Evolutionary conservation across 164 flowering plant species (phyloP), one percentile per base, ranked within the genome.

Genomic region (Euptelea pleiosperma): DNA sequence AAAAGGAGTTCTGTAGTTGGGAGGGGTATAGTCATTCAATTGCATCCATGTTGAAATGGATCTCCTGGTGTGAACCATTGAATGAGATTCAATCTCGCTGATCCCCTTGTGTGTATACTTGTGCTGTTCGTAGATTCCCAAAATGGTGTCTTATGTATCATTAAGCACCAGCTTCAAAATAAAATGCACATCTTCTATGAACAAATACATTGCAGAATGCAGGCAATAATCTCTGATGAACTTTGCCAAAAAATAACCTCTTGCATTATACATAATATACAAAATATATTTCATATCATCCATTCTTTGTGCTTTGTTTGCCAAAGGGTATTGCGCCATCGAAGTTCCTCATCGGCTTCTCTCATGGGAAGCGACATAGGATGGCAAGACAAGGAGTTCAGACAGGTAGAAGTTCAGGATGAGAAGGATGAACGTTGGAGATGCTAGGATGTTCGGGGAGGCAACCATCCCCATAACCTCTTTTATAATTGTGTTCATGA

Each of bases 241-340:
- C n/a, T 44, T 22, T 16, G 28, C 48, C 14, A 2, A 50, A 6
- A 50, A 30, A n/a, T 43, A 21, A 37, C 37, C 44, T 41, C 37
- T 43, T 56, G 28, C 60, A 57, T 57, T 41, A 22, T 39, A 33
- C 39, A 42, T 22, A 57, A n/a, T 42, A 29, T 22, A 43, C 39
- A 56, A 30, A 41, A 56, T 37, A 19, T 39, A 39, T 25, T 15
- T 57, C 16, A 29, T 15, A 6, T 34, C 9, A 4, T 43, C 12
- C 24, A 11, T 19, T 43, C 29, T 43, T 57, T 25, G 34, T 15
- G 26, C 36, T 44, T 19, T 19, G 21, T n/a, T 16, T 55, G 43
- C 41, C 30, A 30, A 12, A 10, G 21, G 16, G 16, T n/a, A n/a
- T n/a, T n/a, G n/a, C n/a, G n/a, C n/a, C n/a, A n/a, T n/a, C n/a